Base-by-base conservation (phyloP, 768 basidiomycete species). In the Fibroporia radiculosa region DNA sequence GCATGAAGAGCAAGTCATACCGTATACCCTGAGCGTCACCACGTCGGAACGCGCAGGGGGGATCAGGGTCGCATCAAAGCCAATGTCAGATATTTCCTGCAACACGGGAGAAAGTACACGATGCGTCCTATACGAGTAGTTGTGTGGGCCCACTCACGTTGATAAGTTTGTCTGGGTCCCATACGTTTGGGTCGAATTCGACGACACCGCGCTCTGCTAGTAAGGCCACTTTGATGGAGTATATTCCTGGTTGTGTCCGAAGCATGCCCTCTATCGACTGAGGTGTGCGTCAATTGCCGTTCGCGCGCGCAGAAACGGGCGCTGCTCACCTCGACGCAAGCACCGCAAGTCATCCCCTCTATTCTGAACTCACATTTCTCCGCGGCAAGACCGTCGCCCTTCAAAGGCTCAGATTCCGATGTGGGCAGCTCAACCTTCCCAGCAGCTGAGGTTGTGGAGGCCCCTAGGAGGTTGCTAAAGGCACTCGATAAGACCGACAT, bases 141-240 rank as follows among this genome's bases (percentile, higher is more conserved):
- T n/a, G n/a, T n/a, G n/a, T n/a, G n/a, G n/a, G n/a, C n/a, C n/a
- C n/a, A 68, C 82, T 47, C 52, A 90, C 89, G 41, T 68, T 74
- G 26, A 90, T 70, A 42, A 99, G 75, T 61, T 86, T 91, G 37
- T 82, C 86, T 7, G 78, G 65, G 26, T 72, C 76, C 96, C 96
- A 99, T n/a, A 67, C 58, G 0, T 67, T 57, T 1, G 88, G 79
- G 55, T 98, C 92, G 56, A 85, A 99, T 61, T 95, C 92, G 51
- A 99, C 69, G 36, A 90, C 75, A 3, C 83, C 95, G 12, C 95
- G 82, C 63, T 99, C 95, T 11, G 96, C 91, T 20, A 99, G 75
- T n/a, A 99, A 74, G 19, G 93, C 93, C n/a, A 99, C 93, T 59
- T 92, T 91, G 49, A 96, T 67, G 10, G 84, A 87, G 49, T 80